Base-by-base conservation (phyloP, 2,329 filamentous ascomycete species). In the Dendryphion nanum region DNA sequence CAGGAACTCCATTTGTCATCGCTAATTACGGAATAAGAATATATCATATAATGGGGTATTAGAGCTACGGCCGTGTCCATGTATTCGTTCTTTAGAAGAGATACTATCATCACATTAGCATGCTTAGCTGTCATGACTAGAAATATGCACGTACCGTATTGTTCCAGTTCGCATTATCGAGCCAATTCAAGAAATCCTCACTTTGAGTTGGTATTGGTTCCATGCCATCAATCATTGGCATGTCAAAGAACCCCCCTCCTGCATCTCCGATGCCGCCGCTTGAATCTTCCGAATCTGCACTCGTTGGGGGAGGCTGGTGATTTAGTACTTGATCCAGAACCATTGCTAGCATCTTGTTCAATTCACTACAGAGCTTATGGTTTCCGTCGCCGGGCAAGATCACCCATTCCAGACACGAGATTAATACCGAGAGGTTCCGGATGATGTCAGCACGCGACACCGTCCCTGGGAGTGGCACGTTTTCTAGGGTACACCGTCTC, bases 141-240 rank as follows among this genome's bases (percentile, higher is more conserved):
- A 30, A 42, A 18, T 30, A 15, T 6, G 21, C 10, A 41, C 45
- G 44, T 16, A 61, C 53, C 18, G 52, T 53, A 35, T 60, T 63
- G 34, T 53, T 61, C 59, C 57, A 63, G 14, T 61, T 61, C n/a
- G 59, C 60, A 33, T 62, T 57, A 44, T 65, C 60, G 35, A 65
- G 26, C 61, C 61, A 65, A 24, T 55, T 57, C 33, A 65, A 36
- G 41, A 65, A 64, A 20, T 61, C 56, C 35, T 62, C 59, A 0
- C 56, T 56, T 40, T 63, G 56, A 1, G 55, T 64, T 6, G 61
- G 61, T 20, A 65, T 64, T 12, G 61, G 60, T 42, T 64, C 61
- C 44, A 64, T 51, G 2, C 61, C 61, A 23, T 63, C 60, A 18
- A 61, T 47, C 45, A 61, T 51, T 0, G 59, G 59, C 34, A 65